Base-by-base conservation (phyloP, 768 basidiomycete genomes). In the Kwoniella bestiolae region DNA sequence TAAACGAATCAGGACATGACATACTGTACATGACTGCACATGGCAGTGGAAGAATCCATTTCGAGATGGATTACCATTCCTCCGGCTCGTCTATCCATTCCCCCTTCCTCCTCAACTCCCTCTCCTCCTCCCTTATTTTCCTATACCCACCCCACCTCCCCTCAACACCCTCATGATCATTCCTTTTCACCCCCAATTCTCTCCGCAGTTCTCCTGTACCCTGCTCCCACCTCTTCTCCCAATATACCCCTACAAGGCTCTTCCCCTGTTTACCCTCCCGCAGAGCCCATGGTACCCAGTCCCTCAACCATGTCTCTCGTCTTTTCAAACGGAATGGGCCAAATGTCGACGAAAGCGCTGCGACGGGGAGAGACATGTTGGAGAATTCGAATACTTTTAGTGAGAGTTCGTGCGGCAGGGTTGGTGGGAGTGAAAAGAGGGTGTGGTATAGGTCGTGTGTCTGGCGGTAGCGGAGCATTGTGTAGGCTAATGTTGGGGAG, bases 381-480 rank as follows among this genome's bases (percentile, higher is more conserved):
- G 91, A 86, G 64, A 94, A 90, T 80, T 98, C 96, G 74, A 98
- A 93, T 72, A 87, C 89, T 78, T 99, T 99, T 80, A 98, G 86
- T 1, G 93, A 92, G 31, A 99, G 85, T 79, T 99, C 96, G 51
- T 90, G 91, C 63, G 90, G 87, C 74, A 95, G 90, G 66, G 89
- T 89, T 63, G 97, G 92, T 0, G 93, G 94, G 8, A 98, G 85
- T 72, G 87, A 87, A 83, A 88, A 88, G 66, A 98, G 86, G 74
- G 91, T 91, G 77, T 99, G 96, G 78, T 97, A 96, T 71, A 98
- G 90, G 82, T 99, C 95, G 82, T 99, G 96, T 69, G 91, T 95
- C 83, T 99, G 94, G 26, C 95, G 89, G 80, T 98, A 99, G 56
- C 95, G 89, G 71, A 94, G 92, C 90, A 99, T 92, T 60, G 98